These are phyloP conservation scores for Dicorynia guianensis DNA, from an alignment of 306 rosid species.

Conservation along the genomic window DNA sequence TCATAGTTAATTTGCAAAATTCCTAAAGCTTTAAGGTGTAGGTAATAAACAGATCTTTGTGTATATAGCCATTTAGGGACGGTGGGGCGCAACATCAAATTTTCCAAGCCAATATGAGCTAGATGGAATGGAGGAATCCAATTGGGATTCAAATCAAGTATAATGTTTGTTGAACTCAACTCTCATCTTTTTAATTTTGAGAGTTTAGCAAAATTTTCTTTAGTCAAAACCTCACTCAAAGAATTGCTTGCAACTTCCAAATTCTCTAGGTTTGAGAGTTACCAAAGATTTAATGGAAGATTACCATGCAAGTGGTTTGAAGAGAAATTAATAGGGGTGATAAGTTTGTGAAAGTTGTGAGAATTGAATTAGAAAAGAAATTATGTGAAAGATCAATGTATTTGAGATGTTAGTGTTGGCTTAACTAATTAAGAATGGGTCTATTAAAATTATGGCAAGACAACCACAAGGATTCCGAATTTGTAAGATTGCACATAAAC, in stretches of 20 bases:
- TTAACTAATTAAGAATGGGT: too few species aligned
- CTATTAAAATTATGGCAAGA: too few species aligned
- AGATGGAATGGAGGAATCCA: constrained; percentile 40
- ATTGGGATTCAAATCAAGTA: neutral
- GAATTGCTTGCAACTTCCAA: neutral
- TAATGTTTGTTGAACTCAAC: neutral
- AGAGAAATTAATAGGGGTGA: neutral
- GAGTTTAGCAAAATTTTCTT: neutral
- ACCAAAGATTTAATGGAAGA: neutral
- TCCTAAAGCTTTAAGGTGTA: neutral
- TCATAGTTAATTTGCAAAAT: neutral
- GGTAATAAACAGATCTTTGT: neutral
- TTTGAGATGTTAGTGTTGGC: too few species aligned
- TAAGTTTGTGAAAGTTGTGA: neutral
- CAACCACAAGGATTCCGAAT: too few species aligned
- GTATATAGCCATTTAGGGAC: constrained; percentile 43
- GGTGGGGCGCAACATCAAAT: constrained; percentile 19
- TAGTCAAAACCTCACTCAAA: neutral
- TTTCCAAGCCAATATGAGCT: too few species aligned
- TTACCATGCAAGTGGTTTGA: neutral
- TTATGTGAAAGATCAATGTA: too few species aligned
- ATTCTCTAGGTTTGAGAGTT: neutral
- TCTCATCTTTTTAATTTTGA: neutral
- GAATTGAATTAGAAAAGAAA: too few species aligned
- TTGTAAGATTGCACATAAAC: too few species aligned